Evolutionary conservation across 768 basidiomycete species (phyloP).

Genomic region (Suillus spraguei): DNA sequence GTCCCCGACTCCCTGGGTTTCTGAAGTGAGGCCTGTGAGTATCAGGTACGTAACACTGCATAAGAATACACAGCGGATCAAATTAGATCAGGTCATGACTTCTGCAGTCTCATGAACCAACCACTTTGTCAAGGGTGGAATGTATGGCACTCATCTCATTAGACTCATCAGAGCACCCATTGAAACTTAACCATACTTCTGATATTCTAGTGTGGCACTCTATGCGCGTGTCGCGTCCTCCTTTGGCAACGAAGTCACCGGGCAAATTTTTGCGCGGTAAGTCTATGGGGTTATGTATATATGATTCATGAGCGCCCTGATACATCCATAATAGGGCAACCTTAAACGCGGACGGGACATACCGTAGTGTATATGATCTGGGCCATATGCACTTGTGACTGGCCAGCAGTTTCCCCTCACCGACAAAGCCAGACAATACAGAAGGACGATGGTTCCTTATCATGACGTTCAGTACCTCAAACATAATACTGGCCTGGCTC

Average conservation of each 20-base stretch:
- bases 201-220: not conserved
- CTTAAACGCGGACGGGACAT: not conserved
- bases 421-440: not conserved
- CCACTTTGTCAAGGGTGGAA: not conserved
- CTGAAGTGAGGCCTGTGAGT: conserved; percentile 1
- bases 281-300: not conserved
- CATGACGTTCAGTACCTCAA: not conserved
- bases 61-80: not conserved
- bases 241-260: not conserved
- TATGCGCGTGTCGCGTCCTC: not conserved
- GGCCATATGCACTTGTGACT: not conserved
- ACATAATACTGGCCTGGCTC: not conserved
- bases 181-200: not conserved
- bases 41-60: not conserved
- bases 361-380: not conserved
- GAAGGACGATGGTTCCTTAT: not conserved
- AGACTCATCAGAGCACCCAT: not conserved
- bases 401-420: not conserved
- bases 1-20: not conserved
- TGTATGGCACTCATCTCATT: not conserved
- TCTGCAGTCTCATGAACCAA: not conserved
- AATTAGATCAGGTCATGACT: not conserved
- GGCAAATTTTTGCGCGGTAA: not conserved
- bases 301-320: not conserved
- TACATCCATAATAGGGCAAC: not conserved